These are phyloP conservation scores for Sporothrix protearum DNA, from an alignment of 2,329 filamentous ascomycete genomes.

Conservation along the genomic window DNA sequence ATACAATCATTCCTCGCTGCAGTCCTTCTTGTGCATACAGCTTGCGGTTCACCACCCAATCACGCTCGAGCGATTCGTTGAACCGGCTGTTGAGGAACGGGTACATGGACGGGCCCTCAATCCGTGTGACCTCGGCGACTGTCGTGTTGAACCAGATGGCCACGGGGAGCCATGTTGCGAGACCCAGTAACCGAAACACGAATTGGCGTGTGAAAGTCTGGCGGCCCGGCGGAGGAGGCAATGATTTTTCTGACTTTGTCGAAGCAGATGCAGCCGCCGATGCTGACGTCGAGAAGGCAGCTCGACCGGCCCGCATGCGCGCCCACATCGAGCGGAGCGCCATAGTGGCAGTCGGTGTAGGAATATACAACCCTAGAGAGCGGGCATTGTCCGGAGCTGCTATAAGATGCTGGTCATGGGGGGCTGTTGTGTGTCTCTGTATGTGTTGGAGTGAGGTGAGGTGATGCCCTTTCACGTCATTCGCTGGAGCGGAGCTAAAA, in stretches of 20 bases:
- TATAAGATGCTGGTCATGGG: constrained; percentile 14
- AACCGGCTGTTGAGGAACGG: constrained; percentile 69
- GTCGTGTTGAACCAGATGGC: constrained; percentile 59
- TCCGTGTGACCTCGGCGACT: constrained; percentile 55
- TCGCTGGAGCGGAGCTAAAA: not conserved
- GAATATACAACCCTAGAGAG: not conserved
- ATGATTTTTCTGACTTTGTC: not conserved
- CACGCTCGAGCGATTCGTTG: constrained; percentile 51
- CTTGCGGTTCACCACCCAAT: constrained; percentile 59
- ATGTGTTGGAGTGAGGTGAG: not conserved
- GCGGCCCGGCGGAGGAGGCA: not conserved
- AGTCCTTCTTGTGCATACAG: constrained; percentile 56
- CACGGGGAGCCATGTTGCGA: constrained; percentile 60
- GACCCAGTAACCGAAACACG: constrained; percentile 47
- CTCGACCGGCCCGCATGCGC: constrained; percentile 19
- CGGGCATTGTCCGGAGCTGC: not conserved
- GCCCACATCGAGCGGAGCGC: constrained; percentile 22
- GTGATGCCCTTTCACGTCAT: constrained; percentile 15
- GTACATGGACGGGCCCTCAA: constrained; percentile 69
- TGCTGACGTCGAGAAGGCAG: constrained; percentile 7
- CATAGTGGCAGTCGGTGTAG: constrained; percentile 8
- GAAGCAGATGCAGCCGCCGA: not conserved
- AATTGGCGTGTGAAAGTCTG: constrained; percentile 38
- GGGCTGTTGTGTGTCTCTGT: not conserved
- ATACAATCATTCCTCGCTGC: constrained; percentile 70